phyloP scores from a whole-genome alignment of 768 basidiomycete genomes.

The Mycena indigotica region DNA sequence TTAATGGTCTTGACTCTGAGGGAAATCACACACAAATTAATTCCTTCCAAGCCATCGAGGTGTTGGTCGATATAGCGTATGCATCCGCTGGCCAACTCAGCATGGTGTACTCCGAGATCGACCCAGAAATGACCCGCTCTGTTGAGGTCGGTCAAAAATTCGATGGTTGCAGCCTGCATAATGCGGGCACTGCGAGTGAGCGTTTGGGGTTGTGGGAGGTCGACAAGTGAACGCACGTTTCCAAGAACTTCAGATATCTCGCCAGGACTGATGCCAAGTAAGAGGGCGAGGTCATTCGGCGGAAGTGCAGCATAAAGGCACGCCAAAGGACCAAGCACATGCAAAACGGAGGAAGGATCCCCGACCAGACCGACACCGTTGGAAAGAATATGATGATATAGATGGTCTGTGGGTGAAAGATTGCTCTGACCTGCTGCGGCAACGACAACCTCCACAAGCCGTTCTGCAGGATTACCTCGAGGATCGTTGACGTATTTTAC shows the following conservation, averaged over 20 bases:
- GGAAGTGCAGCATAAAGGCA: constrained; percentile 11
- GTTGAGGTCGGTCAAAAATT: constrained; percentile 16
- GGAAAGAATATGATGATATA: constrained; percentile 19
- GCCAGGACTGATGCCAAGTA: constrained; percentile 1
- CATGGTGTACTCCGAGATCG: constrained; percentile 11
- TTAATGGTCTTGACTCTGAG: not conserved
- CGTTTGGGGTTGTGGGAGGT: constrained; percentile 5
- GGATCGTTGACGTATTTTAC: constrained; percentile 17
- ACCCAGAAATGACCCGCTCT: constrained; percentile 14
- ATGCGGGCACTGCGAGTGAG: constrained; percentile 4
- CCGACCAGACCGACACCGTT: not conserved
- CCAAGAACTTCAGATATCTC: constrained; percentile 2
- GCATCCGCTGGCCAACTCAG: constrained; percentile 14
- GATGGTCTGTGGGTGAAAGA: constrained; percentile 12
- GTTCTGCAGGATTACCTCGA: constrained; percentile 8
- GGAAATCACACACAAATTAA: constrained; percentile 16
- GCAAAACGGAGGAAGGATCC: constrained; percentile 7
- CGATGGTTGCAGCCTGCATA: constrained; percentile 6
- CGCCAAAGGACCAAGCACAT: constrained; percentile 8
- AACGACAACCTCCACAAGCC: constrained; percentile 14
- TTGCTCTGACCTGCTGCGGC: constrained; percentile 2
- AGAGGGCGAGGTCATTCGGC: constrained; percentile 3
- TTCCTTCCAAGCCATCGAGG: constrained; percentile 8
- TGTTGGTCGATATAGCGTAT: constrained; percentile 13
- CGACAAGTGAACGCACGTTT: constrained; percentile 14